Base-by-base conservation (phyloP, 2,329 filamentous ascomycete species). In the Tympanopsis confertula region DNA sequence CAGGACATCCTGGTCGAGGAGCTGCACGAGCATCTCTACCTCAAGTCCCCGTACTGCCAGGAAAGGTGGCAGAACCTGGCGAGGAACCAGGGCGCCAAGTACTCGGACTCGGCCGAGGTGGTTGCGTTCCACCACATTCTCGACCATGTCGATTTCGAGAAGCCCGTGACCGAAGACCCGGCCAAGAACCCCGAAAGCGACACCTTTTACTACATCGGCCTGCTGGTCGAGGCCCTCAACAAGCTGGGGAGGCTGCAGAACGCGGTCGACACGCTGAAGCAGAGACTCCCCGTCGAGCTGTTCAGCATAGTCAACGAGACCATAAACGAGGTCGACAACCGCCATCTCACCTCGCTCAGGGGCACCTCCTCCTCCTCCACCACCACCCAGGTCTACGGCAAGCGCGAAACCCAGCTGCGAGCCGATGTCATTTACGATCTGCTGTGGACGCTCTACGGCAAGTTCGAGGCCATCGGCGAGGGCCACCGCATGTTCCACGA, bases 1-100 rank as follows among this genome's bases (percentile, higher is more conserved):
- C 89, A 88, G 52, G 91, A 98, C 52, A 96, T 96, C 38, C 58
- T 98, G 39, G 79, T 96, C n/a, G 91, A 98, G 55, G 91, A 98
- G 58, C 68, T 98, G 22, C 91, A 98, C 54, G 91, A 94, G 55
- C 91, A 98, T 59, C 69, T 98, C 3, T 98, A 98, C 54, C 75
- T 98, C 29, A 96, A 96, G 55, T 96, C 89, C 3, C 91, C 89
- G 0, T 98, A 98, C 55, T 96, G 89, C 53, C 86, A 94, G 54
- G 86, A 94, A 54, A 72, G 91, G 47, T 98, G 91, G 91, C 93
- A 94, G 58, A 74, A 41, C 75, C 94, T 42, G 71, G 80, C 26
- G 10, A 10, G 30, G 30, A 33, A 7, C 7, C 7, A 10, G 30
- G 17, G 7, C 10, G 10, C n/a, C 10, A 15, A 60, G n/a, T 63